Percentiles rank a stretch among this genome's conserved stretches.
Conservation (phyloP, 2,329 filamentous ascomycete genomes). For the Alternaria sp. region DNA sequence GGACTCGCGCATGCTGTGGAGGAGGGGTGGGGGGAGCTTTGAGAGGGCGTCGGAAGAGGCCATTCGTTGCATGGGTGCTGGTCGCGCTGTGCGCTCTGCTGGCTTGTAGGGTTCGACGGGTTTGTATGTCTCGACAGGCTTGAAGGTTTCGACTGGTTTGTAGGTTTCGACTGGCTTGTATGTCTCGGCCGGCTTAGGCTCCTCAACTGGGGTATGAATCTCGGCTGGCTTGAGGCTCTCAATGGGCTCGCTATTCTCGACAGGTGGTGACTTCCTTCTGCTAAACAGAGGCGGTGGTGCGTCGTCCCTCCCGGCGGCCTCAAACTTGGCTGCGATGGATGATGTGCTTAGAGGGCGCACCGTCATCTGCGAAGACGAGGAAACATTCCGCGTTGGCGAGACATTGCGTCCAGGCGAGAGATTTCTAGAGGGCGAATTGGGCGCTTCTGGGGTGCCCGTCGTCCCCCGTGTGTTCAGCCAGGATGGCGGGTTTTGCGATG, state of each 20-base stretch:
- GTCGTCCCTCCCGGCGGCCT: constrained; percentile 40
- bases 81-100: constrained; percentile 25
- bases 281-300: constrained; percentile 28
- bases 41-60: constrained; percentile 57
- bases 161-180: not conserved
- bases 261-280: constrained; percentile 9
- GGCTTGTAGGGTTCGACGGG: constrained; percentile 45
- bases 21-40: constrained; percentile 79
- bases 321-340: constrained; percentile 48
- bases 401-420: constrained; percentile 33
- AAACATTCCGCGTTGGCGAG: constrained; percentile 31
- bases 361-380: constrained; percentile 25
- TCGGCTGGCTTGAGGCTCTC: not conserved
- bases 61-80: constrained; percentile 31
- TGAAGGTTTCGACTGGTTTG: not conserved
- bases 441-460: constrained; percentile 34
- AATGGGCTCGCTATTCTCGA: constrained; percentile 1
- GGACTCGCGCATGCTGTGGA: constrained; percentile 86
- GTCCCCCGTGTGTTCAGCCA: constrained; percentile 44
- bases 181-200: constrained; percentile 7
- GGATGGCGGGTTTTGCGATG: constrained; percentile 42
- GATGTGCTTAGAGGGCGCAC: constrained; percentile 35
- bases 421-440: constrained; percentile 39
- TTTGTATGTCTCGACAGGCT: constrained; percentile 38
- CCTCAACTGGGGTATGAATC: not conserved